Conservation (phyloP, 2,329 filamentous ascomycete species). For the Phoma sp. region DNA sequence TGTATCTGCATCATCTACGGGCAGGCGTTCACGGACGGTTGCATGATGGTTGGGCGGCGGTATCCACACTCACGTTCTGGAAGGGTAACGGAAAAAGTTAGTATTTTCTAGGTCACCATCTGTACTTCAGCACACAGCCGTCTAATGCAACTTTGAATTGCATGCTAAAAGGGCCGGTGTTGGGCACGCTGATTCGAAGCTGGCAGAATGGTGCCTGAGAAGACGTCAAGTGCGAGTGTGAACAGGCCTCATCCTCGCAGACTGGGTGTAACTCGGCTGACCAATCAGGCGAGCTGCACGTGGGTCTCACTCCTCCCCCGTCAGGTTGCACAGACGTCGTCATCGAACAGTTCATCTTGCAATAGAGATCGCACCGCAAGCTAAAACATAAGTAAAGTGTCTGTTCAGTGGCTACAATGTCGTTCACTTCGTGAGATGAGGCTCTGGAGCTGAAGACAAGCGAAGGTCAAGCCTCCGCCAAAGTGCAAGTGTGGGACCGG, state of each 20-base stretch:
- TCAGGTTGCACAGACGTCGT: constrained; percentile 9
- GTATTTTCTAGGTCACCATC: too few relatives aligned
- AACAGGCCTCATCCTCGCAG: constrained; percentile 4
- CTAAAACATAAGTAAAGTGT: neutral
- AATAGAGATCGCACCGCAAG: neutral
- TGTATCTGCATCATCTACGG: constrained; percentile 1
- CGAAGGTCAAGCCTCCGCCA: constrained; percentile 12
- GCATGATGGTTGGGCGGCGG: neutral
- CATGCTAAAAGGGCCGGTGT: constrained; percentile 10
- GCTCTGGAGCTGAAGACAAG: constrained; percentile 11
- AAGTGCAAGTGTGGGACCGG: constrained; percentile 10
- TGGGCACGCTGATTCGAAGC: constrained; percentile 2
- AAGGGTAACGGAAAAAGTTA: too few relatives aligned
- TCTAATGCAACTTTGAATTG: too few relatives aligned
- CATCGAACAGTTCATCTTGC: constrained; percentile 5
- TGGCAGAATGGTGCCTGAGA: constrained; percentile 12
- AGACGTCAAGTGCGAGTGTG: constrained; percentile 7
- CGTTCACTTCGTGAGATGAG: constrained; percentile 3
- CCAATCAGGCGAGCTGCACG: constrained; percentile 2
- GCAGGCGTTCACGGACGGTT: constrained; percentile 1
- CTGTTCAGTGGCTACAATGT: neutral
- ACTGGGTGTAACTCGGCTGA: neutral
- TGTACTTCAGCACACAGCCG: too few relatives aligned
- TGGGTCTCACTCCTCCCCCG: constrained; percentile 10
- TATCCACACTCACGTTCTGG: too few relatives aligned